Conservation (phyloP, 192 early-diverging fungal genomes). For the Coemansia sp. region DNA sequence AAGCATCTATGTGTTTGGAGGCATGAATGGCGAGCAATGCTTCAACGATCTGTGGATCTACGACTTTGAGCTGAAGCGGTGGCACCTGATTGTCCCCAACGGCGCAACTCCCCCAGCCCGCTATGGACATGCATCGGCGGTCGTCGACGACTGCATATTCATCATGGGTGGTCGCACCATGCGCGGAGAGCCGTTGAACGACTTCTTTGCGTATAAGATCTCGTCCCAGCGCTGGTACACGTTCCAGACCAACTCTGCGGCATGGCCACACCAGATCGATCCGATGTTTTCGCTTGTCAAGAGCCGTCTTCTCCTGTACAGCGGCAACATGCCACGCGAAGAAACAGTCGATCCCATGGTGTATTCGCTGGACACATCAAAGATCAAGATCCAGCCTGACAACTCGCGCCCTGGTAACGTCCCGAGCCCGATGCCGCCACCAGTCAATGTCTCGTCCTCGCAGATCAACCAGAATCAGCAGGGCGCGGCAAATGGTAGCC, state of each 20-base stretch:
- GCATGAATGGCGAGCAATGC: conserved; percentile 48
- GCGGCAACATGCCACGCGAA: conserved; percentile 41
- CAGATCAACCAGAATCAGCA: conserved; percentile 1
- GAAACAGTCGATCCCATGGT: conserved; percentile 17
- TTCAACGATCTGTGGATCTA: conserved; percentile 57
- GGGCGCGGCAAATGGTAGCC: background rate
- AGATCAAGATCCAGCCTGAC: conserved; percentile 56
- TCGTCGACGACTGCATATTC: conserved; percentile 55
- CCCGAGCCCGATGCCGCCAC: conserved; percentile 9
- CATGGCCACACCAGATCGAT: conserved; percentile 53
- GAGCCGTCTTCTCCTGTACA: conserved; percentile 45
- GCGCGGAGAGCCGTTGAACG: conserved; percentile 37
- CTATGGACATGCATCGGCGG: conserved; percentile 50
- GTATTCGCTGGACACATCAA: conserved; percentile 52
- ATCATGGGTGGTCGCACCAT: conserved; percentile 53
- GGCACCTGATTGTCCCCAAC: conserved; percentile 43
- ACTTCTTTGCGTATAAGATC: conserved; percentile 56
- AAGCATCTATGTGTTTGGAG: conserved; percentile 54
- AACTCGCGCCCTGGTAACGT: conserved; percentile 16
- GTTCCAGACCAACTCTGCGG: conserved; percentile 48
- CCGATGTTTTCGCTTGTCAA: conserved; percentile 52
- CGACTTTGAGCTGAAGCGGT: conserved; percentile 29
- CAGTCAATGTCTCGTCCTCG: background rate
- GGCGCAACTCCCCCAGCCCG: conserved; percentile 51
- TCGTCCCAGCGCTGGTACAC: conserved; percentile 56